Conservation (phyloP, 1,139 yeast species). For the Saccharomyces hybrid region DNA sequence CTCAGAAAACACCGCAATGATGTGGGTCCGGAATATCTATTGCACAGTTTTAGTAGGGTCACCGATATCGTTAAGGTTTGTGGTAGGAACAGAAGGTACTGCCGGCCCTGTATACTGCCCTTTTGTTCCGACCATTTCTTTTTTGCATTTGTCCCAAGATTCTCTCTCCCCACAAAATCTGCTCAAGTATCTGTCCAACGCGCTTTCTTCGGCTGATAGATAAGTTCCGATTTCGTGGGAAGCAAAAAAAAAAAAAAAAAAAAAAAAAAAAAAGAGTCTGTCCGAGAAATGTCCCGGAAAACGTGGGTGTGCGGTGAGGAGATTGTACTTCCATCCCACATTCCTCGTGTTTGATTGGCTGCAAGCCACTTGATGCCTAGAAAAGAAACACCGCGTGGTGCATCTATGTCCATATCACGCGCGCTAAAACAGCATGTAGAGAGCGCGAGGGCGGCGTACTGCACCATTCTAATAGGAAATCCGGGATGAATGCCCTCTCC, state of each 20-base stretch:
- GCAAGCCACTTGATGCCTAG: not conserved
- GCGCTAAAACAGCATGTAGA: not conserved
- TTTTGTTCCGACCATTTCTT: not conserved
- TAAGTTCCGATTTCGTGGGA: not conserved
- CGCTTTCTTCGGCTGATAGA: not conserved
- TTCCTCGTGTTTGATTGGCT: not conserved
- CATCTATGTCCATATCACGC: not conserved
- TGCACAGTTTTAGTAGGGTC: conserved; percentile 16
- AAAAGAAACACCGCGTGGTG: not conserved
- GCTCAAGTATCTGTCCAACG: not conserved
- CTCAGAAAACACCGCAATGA: not conserved
- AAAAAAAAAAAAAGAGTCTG: not conserved
- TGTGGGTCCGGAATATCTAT: not conserved
- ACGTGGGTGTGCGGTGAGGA: not conserved
- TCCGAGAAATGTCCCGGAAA: not conserved
- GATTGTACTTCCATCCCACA: not conserved
- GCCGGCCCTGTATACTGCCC: not conserved
- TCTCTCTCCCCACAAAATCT: not conserved
- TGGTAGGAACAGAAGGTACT: not conserved
- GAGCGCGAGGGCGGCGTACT: not conserved
- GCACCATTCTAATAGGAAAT: not conserved
- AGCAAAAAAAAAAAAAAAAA: not conserved
- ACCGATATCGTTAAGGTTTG: not conserved
- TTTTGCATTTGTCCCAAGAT: not conserved
- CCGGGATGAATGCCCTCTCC: not conserved